Percentiles rank a stretch among this genome's conserved stretches.
phyloP scores from a whole-genome alignment of 2,329 filamentous ascomycete species.

The Fonsecaea nubica region DNA sequence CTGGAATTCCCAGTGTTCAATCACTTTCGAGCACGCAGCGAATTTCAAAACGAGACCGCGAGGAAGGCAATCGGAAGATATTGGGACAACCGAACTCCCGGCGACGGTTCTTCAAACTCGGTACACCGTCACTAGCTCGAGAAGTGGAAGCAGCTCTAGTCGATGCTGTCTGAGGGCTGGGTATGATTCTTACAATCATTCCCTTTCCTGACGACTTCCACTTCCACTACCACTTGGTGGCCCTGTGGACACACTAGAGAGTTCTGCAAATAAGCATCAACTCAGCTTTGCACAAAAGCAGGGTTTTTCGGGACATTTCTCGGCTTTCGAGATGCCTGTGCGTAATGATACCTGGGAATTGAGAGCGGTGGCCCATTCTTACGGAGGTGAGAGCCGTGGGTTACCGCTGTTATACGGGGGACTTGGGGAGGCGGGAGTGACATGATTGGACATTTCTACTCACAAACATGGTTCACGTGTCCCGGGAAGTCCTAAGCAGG shows the following conservation, averaged over 20 bases:
- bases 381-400: neutral
- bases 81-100: conserved; percentile 34
- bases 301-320: neutral
- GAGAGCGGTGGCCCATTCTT: neutral
- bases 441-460: neutral
- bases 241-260: neutral
- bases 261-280: neutral
- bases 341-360: neutral
- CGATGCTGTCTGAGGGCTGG: no score
- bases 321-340: neutral
- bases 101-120: conserved; percentile 22
- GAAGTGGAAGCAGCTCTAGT: neutral
- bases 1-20: conserved; percentile 89
- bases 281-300: neutral
- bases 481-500: neutral
- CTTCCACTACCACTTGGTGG: neutral
- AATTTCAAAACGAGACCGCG: conserved; percentile 38
- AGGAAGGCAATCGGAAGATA: conserved; percentile 37
- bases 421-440: neutral
- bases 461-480: neutral
- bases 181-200: neutral
- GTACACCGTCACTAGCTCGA: neutral
- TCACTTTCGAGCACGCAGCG: conserved; percentile 31
- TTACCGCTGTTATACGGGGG: neutral
- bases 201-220: neutral